phyloP scores from a whole-genome alignment of 2,329 filamentous ascomycete genomes.

The Cytospora chrysosperma region DNA sequence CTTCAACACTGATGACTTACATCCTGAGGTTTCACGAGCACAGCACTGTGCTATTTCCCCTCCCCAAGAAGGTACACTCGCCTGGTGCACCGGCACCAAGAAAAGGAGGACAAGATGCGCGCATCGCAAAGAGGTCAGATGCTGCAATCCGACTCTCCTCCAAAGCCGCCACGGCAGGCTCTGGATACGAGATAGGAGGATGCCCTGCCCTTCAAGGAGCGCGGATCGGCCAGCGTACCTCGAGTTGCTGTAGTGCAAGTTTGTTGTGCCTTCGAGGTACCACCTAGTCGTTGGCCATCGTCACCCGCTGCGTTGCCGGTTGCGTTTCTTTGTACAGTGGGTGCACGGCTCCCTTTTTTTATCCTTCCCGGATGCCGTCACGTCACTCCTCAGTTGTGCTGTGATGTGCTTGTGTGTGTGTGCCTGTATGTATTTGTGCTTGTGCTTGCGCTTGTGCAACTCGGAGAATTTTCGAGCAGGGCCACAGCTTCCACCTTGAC shows the following conservation, averaged over 20 bases:
- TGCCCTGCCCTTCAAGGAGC: conserved; percentile 1
- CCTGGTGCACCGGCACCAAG: conserved; percentile 10
- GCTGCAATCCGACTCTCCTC: conserved; percentile 10
- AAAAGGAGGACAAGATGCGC: conserved; percentile 5
- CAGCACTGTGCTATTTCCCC: not conserved
- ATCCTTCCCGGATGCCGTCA: conserved; percentile 14
- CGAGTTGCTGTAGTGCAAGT: conserved; percentile 20
- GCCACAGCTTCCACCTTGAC: conserved; percentile 19
- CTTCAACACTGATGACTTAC: not conserved
- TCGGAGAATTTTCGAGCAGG: conserved; percentile 23
- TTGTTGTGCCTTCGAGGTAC: conserved; percentile 21
- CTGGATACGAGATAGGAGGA: conserved; percentile 18
- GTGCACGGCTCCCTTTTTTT: conserved; percentile 5
- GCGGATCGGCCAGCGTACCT: conserved; percentile 11
- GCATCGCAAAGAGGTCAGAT: conserved; percentile 15
- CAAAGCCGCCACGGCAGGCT: conserved; percentile 14
- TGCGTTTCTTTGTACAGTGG: not conserved
- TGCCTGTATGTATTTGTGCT: conserved; percentile 10
- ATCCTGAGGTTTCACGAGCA: not conserved
- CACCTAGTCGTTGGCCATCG: conserved; percentile 11
- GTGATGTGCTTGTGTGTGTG: conserved; percentile 7
- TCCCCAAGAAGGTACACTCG: conserved; percentile 1
- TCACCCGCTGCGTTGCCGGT: conserved; percentile 9
- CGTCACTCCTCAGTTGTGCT: conserved; percentile 17
- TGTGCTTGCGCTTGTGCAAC: conserved; percentile 15